phyloP scores from a whole-genome alignment of 352 stramenopile species.

The Phytopythium aichiense region DNA sequence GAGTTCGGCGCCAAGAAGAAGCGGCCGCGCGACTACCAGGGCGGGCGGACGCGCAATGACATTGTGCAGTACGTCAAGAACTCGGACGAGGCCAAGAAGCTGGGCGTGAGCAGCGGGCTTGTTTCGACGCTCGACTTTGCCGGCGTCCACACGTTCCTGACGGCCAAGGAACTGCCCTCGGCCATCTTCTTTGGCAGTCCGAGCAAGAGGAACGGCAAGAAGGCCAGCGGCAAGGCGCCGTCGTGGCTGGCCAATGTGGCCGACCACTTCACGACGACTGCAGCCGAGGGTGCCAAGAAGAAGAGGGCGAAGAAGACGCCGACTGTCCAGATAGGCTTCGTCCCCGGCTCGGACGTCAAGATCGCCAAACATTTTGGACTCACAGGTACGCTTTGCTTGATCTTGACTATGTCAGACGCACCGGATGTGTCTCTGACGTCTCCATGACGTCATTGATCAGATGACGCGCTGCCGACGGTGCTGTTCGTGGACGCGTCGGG shows the following conservation, averaged over 20 bases:
- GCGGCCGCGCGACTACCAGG: conserved; percentile 66
- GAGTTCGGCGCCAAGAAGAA: conserved; percentile 83
- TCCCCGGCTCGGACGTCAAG: conserved; percentile 60
- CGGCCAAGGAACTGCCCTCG: conserved; percentile 40
- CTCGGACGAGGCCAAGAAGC: conserved; percentile 62
- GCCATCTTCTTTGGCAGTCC: conserved; percentile 67
- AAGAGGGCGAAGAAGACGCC: conserved; percentile 60
- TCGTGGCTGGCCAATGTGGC: conserved; percentile 54
- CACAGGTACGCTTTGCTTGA: conserved; percentile 11
- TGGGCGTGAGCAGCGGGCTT: conserved; percentile 48
- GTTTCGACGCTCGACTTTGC: conserved; percentile 47
- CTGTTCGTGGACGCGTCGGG: conserved; percentile 52
- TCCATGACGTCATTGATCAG: not conserved
- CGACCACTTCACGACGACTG: conserved; percentile 37
- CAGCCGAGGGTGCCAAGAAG: conserved; percentile 44
- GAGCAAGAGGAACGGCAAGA: conserved; percentile 40
- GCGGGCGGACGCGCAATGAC: conserved; percentile 50
- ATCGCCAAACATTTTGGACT: conserved; percentile 66
- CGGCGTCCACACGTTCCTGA: conserved; percentile 55
- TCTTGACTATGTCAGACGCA: not conserved
- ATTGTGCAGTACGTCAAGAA: conserved; percentile 75
- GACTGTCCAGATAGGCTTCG: conserved; percentile 51
- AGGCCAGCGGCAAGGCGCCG: conserved; percentile 35
- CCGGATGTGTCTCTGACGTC: not conserved
- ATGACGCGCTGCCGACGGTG: conserved; percentile 49